Evolutionary conservation across 1,284 basidiomycete genomes (phyloP), one percentile per base, ranked within the genome.

Genomic region (Pyrrhoderma noxium): DNA sequence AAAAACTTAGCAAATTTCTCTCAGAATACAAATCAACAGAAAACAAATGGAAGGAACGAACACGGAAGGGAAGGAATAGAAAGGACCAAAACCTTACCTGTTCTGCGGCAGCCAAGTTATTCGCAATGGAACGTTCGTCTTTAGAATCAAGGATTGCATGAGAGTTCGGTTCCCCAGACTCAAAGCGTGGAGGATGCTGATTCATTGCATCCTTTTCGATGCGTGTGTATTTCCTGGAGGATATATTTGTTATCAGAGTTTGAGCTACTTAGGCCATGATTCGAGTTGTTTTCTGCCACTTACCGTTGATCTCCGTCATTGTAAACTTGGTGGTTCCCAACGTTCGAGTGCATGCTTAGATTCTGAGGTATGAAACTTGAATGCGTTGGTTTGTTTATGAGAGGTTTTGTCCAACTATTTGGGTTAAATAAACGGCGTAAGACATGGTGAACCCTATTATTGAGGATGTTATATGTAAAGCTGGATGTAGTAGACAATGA

Each of bases 301-400:
- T 23, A 55, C 53, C 53, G 35, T 27, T 55, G 53, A 27, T 55
- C 53, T 9, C 35, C 45, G 22, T 52, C 53, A 31, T 54, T 50
- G 61, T 75, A 71, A 40, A 70, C 62, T 47, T 73, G 72, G 13
- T 66, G 58, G 58, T 68, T 73, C 18, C 72, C 74, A 44, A 71
- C 70, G 50, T 69, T 73, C 41, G 73, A 74, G 61, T 70, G 67
- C 74, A 75, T 74, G 27, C 11, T 11, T 31, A 31, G 27, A 11
- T 31, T 31, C 27, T 5, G 27, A 31, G 11, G 27, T 31, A 31
- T 31, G 27, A 31, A 5, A 31, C n/a, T n/a, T n/a, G n/a, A n/a
- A n/a, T n/a, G n/a, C n/a, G n/a, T n/a, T n/a, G n/a, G n/a, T n/a
- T n/a, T n/a, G n/a, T n/a, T n/a, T n/a, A n/a, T n/a, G n/a, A n/a